These are phyloP conservation scores for Colletotrichum sojae DNA, from an alignment of 2,329 filamentous ascomycete species.

Conservation along the genomic window DNA sequence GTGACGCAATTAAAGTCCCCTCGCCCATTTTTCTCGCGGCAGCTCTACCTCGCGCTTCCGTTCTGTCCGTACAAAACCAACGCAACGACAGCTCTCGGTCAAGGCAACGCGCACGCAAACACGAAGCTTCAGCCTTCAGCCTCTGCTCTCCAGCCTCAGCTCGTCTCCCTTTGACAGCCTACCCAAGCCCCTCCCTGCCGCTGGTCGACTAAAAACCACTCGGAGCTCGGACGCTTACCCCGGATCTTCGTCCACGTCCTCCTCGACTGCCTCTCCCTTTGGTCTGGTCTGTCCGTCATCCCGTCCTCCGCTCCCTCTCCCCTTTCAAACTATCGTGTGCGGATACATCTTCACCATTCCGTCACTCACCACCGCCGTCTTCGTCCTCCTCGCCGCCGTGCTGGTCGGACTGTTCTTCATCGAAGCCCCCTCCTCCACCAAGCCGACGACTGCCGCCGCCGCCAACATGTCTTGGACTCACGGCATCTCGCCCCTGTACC, in stretches of 20 bases:
- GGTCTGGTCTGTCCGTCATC: slow-evolving; percentile 16
- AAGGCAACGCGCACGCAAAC: not conserved
- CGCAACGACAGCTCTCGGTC: slow-evolving; percentile 3
- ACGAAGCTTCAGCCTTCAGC: not conserved
- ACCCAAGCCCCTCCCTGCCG: not conserved
- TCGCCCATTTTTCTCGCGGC: slow-evolving; percentile 21
- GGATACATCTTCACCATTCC: slow-evolving; percentile 30
- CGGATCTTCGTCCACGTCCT: slow-evolving; percentile 1
- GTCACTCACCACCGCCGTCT: slow-evolving; percentile 24
- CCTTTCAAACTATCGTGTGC: not conserved
- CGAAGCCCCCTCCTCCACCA: not conserved
- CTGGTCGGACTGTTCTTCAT: slow-evolving; percentile 12
- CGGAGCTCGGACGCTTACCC: slow-evolving; percentile 11
- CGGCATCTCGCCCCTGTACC: slow-evolving; percentile 67
- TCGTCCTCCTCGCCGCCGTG: slow-evolving; percentile 29
- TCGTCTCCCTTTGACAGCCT: not conserved
- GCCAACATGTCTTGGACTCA: slow-evolving; percentile 54
- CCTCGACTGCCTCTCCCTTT: slow-evolving; percentile 1
- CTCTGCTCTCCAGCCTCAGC: not conserved
- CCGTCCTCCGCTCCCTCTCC: slow-evolving; percentile 6
- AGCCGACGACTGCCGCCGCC: not conserved
- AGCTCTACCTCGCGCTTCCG: slow-evolving; percentile 6
- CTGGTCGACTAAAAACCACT: not conserved
- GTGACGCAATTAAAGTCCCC: slow-evolving; percentile 40
- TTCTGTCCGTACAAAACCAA: slow-evolving; percentile 22